Evolutionary conservation across 352 stramenopile genomes (phyloP).

Genomic region (Globisporangium alternatum): DNA sequence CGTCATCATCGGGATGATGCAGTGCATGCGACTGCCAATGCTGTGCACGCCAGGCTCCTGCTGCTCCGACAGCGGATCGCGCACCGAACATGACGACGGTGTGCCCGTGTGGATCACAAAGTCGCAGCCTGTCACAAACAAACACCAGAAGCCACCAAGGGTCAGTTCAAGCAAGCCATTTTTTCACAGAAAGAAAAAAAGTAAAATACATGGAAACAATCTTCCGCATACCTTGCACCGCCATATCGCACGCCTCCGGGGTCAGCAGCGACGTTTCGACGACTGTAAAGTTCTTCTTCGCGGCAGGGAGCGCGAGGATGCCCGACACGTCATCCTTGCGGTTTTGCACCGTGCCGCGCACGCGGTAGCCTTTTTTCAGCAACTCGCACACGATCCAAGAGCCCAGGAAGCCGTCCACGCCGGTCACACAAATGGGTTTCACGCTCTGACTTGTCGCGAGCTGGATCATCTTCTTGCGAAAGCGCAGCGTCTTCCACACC

Average conservation of each 20-base stretch:
- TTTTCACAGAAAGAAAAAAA: constrained; percentile 2
- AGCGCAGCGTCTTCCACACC: constrained; percentile 81
- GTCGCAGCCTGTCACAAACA: constrained; percentile 39
- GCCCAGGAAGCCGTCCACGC: constrained; percentile 81
- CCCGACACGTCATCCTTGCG: constrained; percentile 84
- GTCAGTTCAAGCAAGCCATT: not conserved
- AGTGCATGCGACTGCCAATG: constrained; percentile 89
- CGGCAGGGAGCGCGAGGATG: constrained; percentile 62
- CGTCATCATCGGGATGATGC: constrained; percentile 91
- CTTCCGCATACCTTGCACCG: constrained; percentile 52
- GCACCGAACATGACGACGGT: constrained; percentile 82
- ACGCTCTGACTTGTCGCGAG: constrained; percentile 66
- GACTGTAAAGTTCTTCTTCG: constrained; percentile 79
- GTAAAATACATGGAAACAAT: constrained; percentile 6
- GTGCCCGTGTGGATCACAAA: constrained; percentile 90
- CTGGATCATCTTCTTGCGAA: constrained; percentile 81
- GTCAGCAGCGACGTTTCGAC: constrained; percentile 87
- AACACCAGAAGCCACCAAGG: not conserved
- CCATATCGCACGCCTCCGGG: constrained; percentile 82
- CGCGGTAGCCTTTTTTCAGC: constrained; percentile 69
- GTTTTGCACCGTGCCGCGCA: constrained; percentile 85
- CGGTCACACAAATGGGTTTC: constrained; percentile 85
- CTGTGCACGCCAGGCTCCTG: constrained; percentile 84
- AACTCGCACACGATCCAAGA: constrained; percentile 87
- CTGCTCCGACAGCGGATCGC: constrained; percentile 81